Percentiles rank a stretch among this genome's conserved stretches.
Evolutionary conservation across 495 filamentous ascomycete genomes (phyloP).

Genomic region (Jackrogersella minutella): DNA sequence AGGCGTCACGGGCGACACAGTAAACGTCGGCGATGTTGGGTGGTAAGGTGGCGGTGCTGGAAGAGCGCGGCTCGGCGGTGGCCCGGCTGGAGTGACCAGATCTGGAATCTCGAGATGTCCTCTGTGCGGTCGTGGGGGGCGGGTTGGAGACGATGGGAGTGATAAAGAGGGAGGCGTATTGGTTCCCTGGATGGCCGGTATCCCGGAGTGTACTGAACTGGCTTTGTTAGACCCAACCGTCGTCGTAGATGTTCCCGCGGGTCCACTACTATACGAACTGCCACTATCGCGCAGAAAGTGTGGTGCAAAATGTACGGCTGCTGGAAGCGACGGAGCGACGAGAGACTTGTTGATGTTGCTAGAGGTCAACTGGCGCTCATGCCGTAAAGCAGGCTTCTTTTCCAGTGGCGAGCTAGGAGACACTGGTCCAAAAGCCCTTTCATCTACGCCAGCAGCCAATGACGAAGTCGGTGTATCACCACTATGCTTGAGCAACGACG

Average conservation of each 20-base stretch:
- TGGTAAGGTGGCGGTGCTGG: slow-evolving; percentile 41
- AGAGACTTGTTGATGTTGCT: slow-evolving; percentile 23
- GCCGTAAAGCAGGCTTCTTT: slow-evolving; percentile 44
- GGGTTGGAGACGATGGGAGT: slow-evolving; percentile 37
- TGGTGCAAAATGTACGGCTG: slow-evolving; percentile 26
- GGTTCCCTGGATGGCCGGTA: slow-evolving; percentile 1
- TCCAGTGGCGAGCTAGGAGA: slow-evolving; percentile 44
- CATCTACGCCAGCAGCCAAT: slow-evolving; percentile 3
- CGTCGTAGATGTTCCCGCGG: slow-evolving; percentile 15
- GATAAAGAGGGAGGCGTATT: slow-evolving; percentile 7
- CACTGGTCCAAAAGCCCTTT: slow-evolving; percentile 35
- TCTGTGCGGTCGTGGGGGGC: slow-evolving; percentile 46
- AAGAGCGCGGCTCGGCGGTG: slow-evolving; percentile 44
- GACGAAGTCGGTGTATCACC: slow-evolving; percentile 40
- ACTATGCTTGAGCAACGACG: slow-evolving; percentile 47
- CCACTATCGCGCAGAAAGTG: slow-evolving; percentile 35
- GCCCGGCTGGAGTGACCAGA: slow-evolving; percentile 43
- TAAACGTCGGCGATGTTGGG: slow-evolving; percentile 38
- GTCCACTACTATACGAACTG: slow-evolving; percentile 33
- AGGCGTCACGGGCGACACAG: slow-evolving; percentile 30
- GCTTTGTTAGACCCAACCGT: slow-evolving; percentile 31
- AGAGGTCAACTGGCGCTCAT: slow-evolving; percentile 33
- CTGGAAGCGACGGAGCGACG: slow-evolving; percentile 18
- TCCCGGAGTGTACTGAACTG: slow-evolving; percentile 20
- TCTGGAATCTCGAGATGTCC: slow-evolving; percentile 45